Evolutionary conservation across 2,329 filamentous ascomycete species (phyloP).

Genomic region (Hypocreales sp.): DNA sequence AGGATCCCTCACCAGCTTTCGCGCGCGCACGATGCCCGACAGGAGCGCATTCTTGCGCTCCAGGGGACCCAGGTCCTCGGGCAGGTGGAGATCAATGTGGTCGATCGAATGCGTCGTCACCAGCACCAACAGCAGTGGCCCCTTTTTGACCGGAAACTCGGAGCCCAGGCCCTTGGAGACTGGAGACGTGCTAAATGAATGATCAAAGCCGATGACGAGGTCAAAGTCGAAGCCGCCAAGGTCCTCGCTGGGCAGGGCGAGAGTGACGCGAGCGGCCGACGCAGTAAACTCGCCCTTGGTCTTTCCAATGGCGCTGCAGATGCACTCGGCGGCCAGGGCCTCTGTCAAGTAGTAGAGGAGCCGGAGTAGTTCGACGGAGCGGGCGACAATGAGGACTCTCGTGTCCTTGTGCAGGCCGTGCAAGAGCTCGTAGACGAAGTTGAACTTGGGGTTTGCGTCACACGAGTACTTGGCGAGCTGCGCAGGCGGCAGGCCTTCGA

Average conservation of each 20-base stretch:
- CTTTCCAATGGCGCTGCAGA: slow-evolving; percentile 15
- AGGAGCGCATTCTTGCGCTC: slow-evolving; percentile 32
- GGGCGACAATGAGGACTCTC: slow-evolving; percentile 37
- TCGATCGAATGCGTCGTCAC: slow-evolving; percentile 37
- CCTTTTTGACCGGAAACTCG: slow-evolving; percentile 6
- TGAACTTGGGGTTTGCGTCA: slow-evolving; percentile 43
- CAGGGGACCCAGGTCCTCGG: slow-evolving; percentile 15
- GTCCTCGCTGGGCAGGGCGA: slow-evolving; percentile 24
- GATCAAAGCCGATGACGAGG: slow-evolving; percentile 37
- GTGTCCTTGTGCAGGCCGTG: slow-evolving; percentile 25
- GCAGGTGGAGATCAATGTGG: slow-evolving; percentile 34
- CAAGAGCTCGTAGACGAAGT: slow-evolving; percentile 41
- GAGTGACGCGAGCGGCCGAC: slow-evolving; percentile 22
- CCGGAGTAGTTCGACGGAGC: slow-evolving; percentile 30
- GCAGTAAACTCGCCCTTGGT: slow-evolving; percentile 11
- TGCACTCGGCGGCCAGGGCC: slow-evolving; percentile 19
- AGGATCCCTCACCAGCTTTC: slow-evolving; percentile 23
- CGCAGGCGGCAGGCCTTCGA: slow-evolving; percentile 19
- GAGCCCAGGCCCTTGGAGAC: slow-evolving; percentile 6
- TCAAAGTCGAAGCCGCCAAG: slow-evolving; percentile 26
- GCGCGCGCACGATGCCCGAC: slow-evolving; percentile 19
- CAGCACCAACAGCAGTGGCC: slow-evolving; percentile 31
- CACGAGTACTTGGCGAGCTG: slow-evolving; percentile 36
- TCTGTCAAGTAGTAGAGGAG: slow-evolving; percentile 35
- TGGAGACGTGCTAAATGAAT: slow-evolving; percentile 26